These are phyloP conservation scores for Pseudogymnoascus sp. DNA, from an alignment of 2,329 filamentous ascomycete genomes.

Conservation along the genomic window DNA sequence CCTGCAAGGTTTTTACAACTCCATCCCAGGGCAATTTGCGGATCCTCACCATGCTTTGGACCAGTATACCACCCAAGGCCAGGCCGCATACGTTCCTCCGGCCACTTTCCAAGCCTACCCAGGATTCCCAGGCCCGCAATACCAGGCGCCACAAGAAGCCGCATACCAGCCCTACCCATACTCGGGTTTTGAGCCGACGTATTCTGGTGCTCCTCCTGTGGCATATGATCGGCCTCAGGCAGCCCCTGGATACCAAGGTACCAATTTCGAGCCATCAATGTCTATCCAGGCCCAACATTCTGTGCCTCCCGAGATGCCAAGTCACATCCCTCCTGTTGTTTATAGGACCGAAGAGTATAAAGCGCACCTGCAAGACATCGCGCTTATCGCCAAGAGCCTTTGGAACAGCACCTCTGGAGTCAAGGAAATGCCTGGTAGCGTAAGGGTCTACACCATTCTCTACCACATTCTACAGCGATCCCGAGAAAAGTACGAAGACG, in stretches of 20 bases:
- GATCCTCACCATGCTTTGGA: neutral
- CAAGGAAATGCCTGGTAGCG: constrained; percentile 52
- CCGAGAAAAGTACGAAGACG: constrained; percentile 47
- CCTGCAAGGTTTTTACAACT: constrained; percentile 16
- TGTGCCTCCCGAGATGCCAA: constrained; percentile 15
- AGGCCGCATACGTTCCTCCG: neutral
- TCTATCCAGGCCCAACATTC: constrained; percentile 16
- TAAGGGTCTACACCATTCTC: constrained; percentile 58
- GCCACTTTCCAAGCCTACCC: neutral
- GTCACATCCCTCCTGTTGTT: constrained; percentile 14
- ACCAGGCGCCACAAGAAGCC: neutral
- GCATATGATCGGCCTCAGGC: neutral
- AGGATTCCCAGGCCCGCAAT: neutral
- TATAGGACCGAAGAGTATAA: constrained; percentile 36
- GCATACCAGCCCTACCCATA: neutral
- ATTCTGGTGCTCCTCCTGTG: neutral
- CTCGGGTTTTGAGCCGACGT: neutral
- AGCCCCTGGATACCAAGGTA: neutral
- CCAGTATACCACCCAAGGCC: neutral
- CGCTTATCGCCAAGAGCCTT: constrained; percentile 48
- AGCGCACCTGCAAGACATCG: constrained; percentile 45
- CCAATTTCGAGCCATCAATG: constrained; percentile 16
- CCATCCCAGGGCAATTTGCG: neutral
- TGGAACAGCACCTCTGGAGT: constrained; percentile 57
- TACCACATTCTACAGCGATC: constrained; percentile 55